phyloP scores from a whole-genome alignment of 2,329 filamentous ascomycete species.

The Cryphonectria naterciae region DNA sequence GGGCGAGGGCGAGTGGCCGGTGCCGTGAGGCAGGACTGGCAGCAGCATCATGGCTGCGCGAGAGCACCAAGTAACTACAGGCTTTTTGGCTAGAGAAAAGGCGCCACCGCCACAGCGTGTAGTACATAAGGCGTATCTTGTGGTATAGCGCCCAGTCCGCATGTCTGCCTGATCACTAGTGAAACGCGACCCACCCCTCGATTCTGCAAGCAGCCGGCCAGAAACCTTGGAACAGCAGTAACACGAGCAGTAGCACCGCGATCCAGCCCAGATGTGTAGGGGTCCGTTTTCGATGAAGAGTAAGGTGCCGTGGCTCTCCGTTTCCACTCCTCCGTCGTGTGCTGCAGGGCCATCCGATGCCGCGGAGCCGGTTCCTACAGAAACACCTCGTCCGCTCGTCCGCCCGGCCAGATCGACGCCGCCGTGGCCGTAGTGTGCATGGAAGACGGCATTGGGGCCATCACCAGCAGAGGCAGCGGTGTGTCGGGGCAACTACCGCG shows the following conservation, averaged over 20 bases:
- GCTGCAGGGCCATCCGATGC: constrained; percentile 54
- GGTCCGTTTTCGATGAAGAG: neutral
- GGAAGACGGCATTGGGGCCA: neutral
- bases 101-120: too few species aligned
- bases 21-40: neutral
- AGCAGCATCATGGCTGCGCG: too few species aligned
- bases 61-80: constrained; percentile 55
- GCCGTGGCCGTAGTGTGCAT: constrained; percentile 3
- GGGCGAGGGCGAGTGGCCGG: too few species aligned
- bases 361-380: constrained; percentile 48
- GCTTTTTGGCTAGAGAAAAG: constrained; percentile 45
- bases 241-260: neutral
- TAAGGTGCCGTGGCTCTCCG: neutral
- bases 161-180: too few species aligned
- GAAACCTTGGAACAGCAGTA: too few species aligned
- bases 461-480: neutral
- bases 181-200: too few species aligned
- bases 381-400: neutral
- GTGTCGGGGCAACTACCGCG: neutral
- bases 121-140: too few species aligned
- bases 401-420: neutral
- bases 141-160: too few species aligned
- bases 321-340: constrained; percentile 31
- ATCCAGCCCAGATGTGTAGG: constrained; percentile 17
- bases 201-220: too few species aligned